These are phyloP conservation scores for Botrytis sinoallii DNA, from an alignment of 2,329 filamentous ascomycete genomes.

Conservation along the genomic window DNA sequence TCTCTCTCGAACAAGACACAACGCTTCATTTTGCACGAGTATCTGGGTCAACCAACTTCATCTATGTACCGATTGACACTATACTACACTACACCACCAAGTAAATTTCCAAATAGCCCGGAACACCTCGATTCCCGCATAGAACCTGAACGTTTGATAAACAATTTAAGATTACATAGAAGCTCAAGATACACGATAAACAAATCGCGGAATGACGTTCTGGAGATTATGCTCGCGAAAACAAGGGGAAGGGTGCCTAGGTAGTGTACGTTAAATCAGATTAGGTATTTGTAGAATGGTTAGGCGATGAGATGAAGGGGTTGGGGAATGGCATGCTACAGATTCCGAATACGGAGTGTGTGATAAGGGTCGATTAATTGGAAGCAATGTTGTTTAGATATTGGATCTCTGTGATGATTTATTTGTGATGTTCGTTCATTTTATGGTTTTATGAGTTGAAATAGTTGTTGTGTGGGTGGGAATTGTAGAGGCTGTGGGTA, in stretches of 20 bases:
- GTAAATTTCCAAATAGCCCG: background rate
- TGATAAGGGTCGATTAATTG: background rate
- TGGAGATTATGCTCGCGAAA: background rate
- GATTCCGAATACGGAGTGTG: background rate
- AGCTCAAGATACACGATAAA: background rate
- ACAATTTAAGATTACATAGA: background rate
- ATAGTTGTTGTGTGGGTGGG: background rate
- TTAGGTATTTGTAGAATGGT: background rate
- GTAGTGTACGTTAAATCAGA: background rate
- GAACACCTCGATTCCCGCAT: background rate
- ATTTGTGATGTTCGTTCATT: background rate
- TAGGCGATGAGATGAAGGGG: conserved; percentile 6
- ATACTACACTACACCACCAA: background rate
- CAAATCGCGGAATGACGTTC: accelerated
- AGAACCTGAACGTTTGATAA: background rate
- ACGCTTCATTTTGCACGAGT: accelerated
- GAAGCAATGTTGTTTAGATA: background rate
- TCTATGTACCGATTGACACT: background rate
- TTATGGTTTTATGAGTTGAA: background rate
- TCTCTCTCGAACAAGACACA: background rate
- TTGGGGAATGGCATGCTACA: background rate
- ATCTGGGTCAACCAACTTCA: background rate
- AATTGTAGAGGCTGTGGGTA: background rate
- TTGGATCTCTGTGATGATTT: background rate
- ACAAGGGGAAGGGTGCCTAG: background rate